Conservation (phyloP, 306 rosid species). For the Begonia peltatifolia region DNA sequence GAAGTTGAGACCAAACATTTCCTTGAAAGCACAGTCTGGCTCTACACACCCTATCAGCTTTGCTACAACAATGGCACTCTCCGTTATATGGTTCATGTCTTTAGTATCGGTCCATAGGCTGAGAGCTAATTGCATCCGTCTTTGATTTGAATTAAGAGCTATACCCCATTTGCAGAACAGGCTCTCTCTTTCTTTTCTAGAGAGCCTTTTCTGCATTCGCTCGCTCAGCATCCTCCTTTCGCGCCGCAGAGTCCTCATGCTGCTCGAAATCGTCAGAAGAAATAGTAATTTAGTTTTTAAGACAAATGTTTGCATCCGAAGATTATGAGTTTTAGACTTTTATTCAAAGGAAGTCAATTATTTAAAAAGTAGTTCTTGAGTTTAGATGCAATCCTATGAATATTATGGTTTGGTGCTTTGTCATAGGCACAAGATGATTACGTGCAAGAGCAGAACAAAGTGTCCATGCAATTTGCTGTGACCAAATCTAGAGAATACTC, state of each 20-base stretch:
- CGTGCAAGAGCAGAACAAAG: too few species aligned
- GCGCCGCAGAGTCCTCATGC: slow-evolving; percentile 38
- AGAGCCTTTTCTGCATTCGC: slow-evolving; percentile 52
- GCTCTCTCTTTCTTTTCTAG: slow-evolving; percentile 45
- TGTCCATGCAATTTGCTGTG: too few species aligned
- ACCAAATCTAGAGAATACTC: too few species aligned
- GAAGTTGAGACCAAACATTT: slow-evolving; percentile 96
- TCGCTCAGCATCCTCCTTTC: slow-evolving; percentile 81
- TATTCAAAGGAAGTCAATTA: too few species aligned
- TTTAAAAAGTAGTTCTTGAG: too few species aligned
- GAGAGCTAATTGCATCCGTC: slow-evolving; percentile 56
- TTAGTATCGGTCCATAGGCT: slow-evolving; percentile 46
- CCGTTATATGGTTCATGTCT: slow-evolving; percentile 48
- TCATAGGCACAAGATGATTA: too few species aligned
- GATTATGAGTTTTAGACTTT: neutral
- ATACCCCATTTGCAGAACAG: slow-evolving; percentile 66
- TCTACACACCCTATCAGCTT: slow-evolving; percentile 63
- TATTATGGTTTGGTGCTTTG: too few species aligned
- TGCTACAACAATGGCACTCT: slow-evolving; percentile 67
- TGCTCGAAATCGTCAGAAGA: slow-evolving; percentile 7
- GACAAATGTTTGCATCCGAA: neutral
- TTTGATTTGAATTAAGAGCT: slow-evolving; percentile 38
- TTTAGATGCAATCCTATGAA: too few species aligned
- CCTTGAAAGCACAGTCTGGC: slow-evolving; percentile 79
- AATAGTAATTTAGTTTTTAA: neutral